phyloP scores from a whole-genome alignment of 1,284 basidiomycete species.

The Sanghuangporus weigelae region DNA sequence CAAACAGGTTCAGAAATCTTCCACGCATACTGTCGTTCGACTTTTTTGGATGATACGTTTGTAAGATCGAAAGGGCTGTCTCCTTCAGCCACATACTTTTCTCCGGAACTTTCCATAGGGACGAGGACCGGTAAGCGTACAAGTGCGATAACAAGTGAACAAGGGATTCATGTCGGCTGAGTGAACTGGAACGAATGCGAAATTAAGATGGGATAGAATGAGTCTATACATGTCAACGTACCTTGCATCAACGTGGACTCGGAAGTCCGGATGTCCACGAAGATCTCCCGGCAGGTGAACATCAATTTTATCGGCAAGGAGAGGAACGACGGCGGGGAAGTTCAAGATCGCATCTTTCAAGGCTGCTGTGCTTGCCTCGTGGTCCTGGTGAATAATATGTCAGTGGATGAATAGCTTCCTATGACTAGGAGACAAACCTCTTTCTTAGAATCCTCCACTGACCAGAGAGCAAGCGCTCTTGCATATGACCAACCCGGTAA shows the following conservation, averaged over 20 bases:
- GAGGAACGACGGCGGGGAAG: conserved; percentile 76
- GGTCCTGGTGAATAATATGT: conserved; percentile 31
- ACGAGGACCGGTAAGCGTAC: conserved; percentile 71
- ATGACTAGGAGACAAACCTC: conserved; percentile 32
- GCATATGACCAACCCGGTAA: conserved; percentile 82
- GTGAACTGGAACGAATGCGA: conserved; percentile 13
- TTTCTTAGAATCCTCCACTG: conserved; percentile 48
- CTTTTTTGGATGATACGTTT: conserved; percentile 26
- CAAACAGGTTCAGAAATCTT: conserved; percentile 42
- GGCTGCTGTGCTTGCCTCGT: conserved; percentile 57
- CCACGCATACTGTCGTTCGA: conserved; percentile 33
- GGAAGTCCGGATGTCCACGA: conserved; percentile 56
- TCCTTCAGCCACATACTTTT: conserved; percentile 66
- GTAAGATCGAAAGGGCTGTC: conserved; percentile 42
- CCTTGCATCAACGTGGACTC: conserved; percentile 63
- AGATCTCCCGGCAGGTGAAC: conserved; percentile 55
- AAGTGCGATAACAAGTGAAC: conserved; percentile 77
- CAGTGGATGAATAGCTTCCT: background rate
- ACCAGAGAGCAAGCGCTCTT: conserved; percentile 65
- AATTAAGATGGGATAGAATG: conserved; percentile 22
- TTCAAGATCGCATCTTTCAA: conserved; percentile 67
- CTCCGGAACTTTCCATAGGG: conserved; percentile 75
- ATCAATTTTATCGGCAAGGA: conserved; percentile 82
- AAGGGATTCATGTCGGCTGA: conserved; percentile 33
- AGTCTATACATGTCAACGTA: conserved; percentile 28